Evolutionary conservation across 768 basidiomycete genomes (phyloP).

Genomic region (Trametes cubensis): DNA sequence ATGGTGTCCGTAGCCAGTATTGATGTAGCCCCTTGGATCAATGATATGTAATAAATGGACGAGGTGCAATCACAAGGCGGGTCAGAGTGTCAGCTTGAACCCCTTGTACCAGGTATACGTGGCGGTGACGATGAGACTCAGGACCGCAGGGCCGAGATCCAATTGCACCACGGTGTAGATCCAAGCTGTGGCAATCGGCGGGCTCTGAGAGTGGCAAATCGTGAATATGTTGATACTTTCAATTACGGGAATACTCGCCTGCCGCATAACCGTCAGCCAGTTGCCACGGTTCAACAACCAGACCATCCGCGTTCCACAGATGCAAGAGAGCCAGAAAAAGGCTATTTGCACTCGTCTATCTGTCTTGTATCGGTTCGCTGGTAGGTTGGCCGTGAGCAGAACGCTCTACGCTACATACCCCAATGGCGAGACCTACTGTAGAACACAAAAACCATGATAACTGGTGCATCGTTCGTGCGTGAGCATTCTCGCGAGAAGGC

Average conservation of each 20-base stretch:
- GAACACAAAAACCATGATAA: slow-evolving; percentile 74
- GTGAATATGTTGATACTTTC: background rate
- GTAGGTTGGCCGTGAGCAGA: background rate
- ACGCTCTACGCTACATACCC: background rate
- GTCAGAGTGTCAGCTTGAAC: slow-evolving; percentile 46
- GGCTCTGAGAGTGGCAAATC: slow-evolving; percentile 49
- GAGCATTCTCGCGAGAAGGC: background rate
- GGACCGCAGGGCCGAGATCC: slow-evolving; percentile 60
- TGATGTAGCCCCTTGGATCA: too few relatives aligned
- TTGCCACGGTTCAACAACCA: slow-evolving; percentile 70
- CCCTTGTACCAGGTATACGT: slow-evolving; percentile 65
- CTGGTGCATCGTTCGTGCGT: slow-evolving; percentile 39
- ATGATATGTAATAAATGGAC: too few relatives aligned
- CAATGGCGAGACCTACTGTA: slow-evolving; percentile 54
- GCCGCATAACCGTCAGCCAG: slow-evolving; percentile 73
- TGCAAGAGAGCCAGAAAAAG: slow-evolving; percentile 60
- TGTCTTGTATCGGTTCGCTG: slow-evolving; percentile 69
- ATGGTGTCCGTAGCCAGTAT: background rate
- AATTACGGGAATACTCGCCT: slow-evolving; percentile 48
- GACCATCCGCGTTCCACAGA: slow-evolving; percentile 66
- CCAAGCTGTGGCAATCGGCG: slow-evolving; percentile 80
- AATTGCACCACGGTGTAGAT: slow-evolving; percentile 74
- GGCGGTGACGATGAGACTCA: slow-evolving; percentile 56
- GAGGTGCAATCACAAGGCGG: background rate
- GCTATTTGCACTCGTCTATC: slow-evolving; percentile 53